Conservation (phyloP, 208 protist genomes). For the Leishmania amazonensis region DNA sequence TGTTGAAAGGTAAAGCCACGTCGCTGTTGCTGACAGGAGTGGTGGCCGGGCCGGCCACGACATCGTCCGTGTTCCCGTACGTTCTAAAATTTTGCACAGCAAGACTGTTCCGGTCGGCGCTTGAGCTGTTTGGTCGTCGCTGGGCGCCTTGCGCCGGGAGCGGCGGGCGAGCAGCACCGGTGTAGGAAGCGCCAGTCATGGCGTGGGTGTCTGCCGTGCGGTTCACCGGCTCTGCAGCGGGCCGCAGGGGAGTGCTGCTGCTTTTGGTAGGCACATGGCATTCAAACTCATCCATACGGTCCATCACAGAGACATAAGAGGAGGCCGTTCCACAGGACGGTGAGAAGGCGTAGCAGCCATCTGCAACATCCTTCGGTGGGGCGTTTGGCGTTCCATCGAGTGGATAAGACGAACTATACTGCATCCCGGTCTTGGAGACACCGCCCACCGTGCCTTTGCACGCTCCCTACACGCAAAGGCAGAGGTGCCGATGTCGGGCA, state of each 20-base stretch:
- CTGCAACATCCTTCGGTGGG: neutral
- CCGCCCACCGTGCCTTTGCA: neutral
- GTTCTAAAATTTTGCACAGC: neutral
- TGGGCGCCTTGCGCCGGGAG: neutral
- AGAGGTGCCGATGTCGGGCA: neutral
- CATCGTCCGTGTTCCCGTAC: neutral
- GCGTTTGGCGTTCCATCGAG: conserved; percentile 5
- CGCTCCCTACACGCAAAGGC: neutral
- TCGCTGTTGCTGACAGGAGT: neutral
- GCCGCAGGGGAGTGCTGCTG: neutral
- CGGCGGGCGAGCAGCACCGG: neutral
- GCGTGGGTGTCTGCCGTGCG: neutral
- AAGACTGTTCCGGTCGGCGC: neutral
- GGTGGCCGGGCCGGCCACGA: neutral
- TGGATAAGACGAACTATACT: neutral
- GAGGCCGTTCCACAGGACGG: conserved; percentile 22
- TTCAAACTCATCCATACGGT: conserved; percentile 20
- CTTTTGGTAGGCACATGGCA: conserved; percentile 21
- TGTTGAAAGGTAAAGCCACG: conserved; percentile 11
- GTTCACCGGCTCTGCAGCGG: neutral
- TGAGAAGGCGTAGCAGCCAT: conserved; percentile 34
- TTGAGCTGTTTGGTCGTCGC: neutral
- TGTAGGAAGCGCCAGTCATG: neutral
- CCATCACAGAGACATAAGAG: conserved; percentile 25
- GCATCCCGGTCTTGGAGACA: neutral